phyloP scores from a whole-genome alignment of 2,329 filamentous ascomycete species.

The Ophiostoma himal-ulmi region DNA sequence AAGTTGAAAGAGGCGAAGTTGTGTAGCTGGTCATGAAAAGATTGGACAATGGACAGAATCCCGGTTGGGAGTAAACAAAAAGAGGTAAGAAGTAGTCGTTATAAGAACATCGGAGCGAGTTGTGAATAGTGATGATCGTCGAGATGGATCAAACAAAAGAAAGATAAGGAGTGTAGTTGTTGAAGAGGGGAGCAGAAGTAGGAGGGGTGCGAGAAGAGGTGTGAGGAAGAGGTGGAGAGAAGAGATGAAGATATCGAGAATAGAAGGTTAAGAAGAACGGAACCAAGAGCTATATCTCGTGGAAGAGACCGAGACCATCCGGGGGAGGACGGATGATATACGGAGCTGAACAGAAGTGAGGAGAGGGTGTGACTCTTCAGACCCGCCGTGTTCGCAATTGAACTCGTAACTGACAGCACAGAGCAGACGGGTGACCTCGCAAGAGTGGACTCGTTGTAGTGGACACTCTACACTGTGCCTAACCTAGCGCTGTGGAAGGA shows the following conservation, averaged over 20 bases:
- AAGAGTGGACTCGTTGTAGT: slow-evolving; percentile 8
- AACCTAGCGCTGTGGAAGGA: slow-evolving; percentile 17
- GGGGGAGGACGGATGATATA: slow-evolving; percentile 31
- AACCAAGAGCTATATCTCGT: slow-evolving; percentile 20
- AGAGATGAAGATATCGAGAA: not conserved
- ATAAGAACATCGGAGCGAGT: slow-evolving; percentile 41
- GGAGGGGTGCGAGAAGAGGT: not conserved
- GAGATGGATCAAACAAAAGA: not conserved
- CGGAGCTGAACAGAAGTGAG: slow-evolving; percentile 38
- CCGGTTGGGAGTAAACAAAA: slow-evolving; percentile 29
- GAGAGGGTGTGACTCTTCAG: slow-evolving; percentile 46
- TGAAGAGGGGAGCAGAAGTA: not conserved
- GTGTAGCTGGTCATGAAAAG: slow-evolving; percentile 20
- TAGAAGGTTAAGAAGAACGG: not conserved
- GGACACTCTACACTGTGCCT: slow-evolving; percentile 11
- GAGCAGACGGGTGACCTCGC: slow-evolving; percentile 19
- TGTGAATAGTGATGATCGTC: slow-evolving; percentile 3
- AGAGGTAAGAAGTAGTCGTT: slow-evolving; percentile 35
- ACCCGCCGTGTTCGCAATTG: slow-evolving; percentile 33
- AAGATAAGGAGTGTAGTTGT: slow-evolving; percentile 12
- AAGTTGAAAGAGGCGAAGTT: slow-evolving; percentile 31
- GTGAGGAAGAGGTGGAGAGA: not conserved
- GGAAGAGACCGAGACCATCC: slow-evolving; percentile 37
- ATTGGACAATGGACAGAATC: slow-evolving; percentile 24
- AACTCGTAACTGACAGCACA: slow-evolving; percentile 4